Evolutionary conservation across 2,329 filamentous ascomycete species (phyloP).

Genomic region (Simplicillium sp.): DNA sequence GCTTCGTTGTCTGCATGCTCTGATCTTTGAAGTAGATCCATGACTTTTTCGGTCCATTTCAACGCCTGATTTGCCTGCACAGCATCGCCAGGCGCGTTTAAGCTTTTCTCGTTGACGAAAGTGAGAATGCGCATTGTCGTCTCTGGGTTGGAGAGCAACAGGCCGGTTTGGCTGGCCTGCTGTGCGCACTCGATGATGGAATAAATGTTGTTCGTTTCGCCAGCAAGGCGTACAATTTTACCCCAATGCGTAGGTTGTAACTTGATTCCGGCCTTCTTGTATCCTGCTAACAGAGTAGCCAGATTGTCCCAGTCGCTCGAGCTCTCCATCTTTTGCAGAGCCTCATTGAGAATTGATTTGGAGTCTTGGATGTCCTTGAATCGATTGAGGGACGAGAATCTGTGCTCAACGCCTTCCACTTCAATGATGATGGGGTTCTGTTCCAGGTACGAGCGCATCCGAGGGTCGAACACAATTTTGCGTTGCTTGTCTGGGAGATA

Average conservation of each 20-base stretch:
- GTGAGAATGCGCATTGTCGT: conserved; percentile 20
- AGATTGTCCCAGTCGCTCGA: conserved; percentile 43
- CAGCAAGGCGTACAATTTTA: conserved; percentile 32
- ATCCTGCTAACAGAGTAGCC: conserved; percentile 39
- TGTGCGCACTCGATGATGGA: conserved; percentile 41
- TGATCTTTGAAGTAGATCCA: conserved; percentile 38
- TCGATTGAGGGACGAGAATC: conserved; percentile 38
- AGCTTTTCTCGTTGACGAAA: conserved; percentile 26
- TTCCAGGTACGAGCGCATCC: conserved; percentile 37
- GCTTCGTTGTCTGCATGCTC: conserved; percentile 18
- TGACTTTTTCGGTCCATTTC: conserved; percentile 33
- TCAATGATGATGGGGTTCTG: conserved; percentile 48
- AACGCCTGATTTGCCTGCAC: conserved; percentile 30
- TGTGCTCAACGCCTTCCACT: conserved; percentile 45
- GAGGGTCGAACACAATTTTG: conserved; percentile 39
- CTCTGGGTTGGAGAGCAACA: conserved; percentile 31
- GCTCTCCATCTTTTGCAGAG: conserved; percentile 35
- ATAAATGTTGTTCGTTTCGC: conserved; percentile 28
- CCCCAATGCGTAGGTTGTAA: conserved; percentile 23
- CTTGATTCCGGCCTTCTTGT: conserved; percentile 29
- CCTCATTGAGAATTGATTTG: conserved; percentile 23
- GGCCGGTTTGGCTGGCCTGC: conserved; percentile 33
- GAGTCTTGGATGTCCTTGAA: conserved; percentile 32
- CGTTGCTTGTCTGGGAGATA: conserved; percentile 45
- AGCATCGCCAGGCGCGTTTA: conserved; percentile 22